These are phyloP conservation scores for Neoarthrinium moseri DNA, from an alignment of 2,329 filamentous ascomycete genomes.

Conservation along the genomic window DNA sequence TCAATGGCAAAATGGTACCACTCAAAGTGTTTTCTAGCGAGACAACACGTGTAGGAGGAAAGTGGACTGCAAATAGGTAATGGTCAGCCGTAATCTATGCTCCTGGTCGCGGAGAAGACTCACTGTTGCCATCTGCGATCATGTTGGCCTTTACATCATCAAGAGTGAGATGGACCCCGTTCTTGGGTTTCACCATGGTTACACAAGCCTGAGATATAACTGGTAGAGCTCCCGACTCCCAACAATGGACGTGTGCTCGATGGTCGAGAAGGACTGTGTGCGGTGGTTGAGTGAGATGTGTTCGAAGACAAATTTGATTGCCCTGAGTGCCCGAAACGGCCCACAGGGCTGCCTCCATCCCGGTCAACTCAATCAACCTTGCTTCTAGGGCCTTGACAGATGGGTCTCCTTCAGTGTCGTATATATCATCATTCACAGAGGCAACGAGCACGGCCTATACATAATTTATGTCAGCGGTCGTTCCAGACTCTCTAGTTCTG, in stretches of 20 bases:
- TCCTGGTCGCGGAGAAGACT: no score
- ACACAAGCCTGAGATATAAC: conserved; percentile 70
- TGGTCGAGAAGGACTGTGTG: conserved; percentile 78
- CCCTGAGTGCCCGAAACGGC: conserved; percentile 93
- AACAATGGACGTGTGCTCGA: conserved; percentile 73
- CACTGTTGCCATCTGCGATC: no score
- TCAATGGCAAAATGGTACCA: conserved; percentile 75
- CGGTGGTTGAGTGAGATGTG: conserved; percentile 76
- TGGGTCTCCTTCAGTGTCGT: no score
- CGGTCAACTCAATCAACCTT: no score
- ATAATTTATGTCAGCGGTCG: no score
- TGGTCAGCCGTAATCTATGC: conserved; percentile 46
- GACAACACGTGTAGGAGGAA: conserved; percentile 78
- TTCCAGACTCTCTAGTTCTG: no score
- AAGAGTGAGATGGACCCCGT: conserved; percentile 71
- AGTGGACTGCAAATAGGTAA: conserved; percentile 69
- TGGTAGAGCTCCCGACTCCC: conserved; percentile 67
- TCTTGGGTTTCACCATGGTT: conserved; percentile 64
- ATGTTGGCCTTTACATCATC: conserved; percentile 74
- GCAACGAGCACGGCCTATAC: no score
- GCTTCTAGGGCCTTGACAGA: no score
- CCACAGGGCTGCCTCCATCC: conserved; percentile 75
- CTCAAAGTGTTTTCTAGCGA: conserved; percentile 83
- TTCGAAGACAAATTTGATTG: conserved; percentile 80
- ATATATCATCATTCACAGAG: no score